These are phyloP conservation scores for Bauhinia variegata DNA, from an alignment of 306 rosid genomes.

Conservation along the genomic window DNA sequence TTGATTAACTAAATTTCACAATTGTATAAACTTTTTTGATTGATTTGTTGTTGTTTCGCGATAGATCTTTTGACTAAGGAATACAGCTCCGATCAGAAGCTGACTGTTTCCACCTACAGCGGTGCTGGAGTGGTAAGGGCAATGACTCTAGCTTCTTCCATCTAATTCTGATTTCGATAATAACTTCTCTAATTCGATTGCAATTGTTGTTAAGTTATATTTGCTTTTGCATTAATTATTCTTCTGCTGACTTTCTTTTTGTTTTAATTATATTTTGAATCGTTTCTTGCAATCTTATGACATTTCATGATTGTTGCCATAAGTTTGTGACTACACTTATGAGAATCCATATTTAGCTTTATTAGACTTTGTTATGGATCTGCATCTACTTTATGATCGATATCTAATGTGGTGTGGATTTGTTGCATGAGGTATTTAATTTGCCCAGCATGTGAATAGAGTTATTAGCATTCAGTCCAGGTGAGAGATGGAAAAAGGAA, in stretches of 20 bases:
- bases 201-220: no score
- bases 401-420: neutral
- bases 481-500: slow-evolving; percentile 3
- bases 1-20: slow-evolving; percentile 1
- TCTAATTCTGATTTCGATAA: no score
- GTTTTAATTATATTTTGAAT: neutral
- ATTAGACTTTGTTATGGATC: neutral
- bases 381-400: slow-evolving; percentile 12
- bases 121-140: slow-evolving; percentile 75
- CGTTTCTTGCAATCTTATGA: neutral
- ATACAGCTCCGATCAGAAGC: slow-evolving; percentile 76
- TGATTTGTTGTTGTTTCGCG: slow-evolving; percentile 31
- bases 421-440: neutral
- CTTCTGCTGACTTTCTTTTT: neutral
- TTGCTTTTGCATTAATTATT: neutral
- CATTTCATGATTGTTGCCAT: no score
- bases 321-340: no score
- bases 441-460: neutral
- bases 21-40: no score
- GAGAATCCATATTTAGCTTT: neutral
- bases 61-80: slow-evolving; percentile 91
- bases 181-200: no score
- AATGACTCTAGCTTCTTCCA: neutral
- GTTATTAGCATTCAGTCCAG: neutral
- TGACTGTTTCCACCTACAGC: slow-evolving; percentile 72